Percentiles rank a stretch among this genome's conserved stretches.
phyloP scores from a whole-genome alignment of 2,329 filamentous ascomycete genomes.

The Curvularia verruculosa region DNA sequence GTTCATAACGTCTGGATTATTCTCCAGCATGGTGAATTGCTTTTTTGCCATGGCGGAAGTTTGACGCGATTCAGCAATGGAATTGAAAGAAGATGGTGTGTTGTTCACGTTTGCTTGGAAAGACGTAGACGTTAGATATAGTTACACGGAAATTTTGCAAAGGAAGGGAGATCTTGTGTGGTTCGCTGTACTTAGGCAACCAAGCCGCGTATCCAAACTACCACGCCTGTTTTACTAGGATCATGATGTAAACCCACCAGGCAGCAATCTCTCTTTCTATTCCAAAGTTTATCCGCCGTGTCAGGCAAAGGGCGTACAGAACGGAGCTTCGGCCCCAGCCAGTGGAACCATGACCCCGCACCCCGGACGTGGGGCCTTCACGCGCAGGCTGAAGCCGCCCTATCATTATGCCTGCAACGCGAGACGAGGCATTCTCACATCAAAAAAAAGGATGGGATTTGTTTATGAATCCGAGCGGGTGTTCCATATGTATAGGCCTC shows the following conservation, averaged over 20 bases:
- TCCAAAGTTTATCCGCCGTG: neutral
- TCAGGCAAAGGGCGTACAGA: too few relatives aligned
- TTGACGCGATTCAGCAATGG: neutral
- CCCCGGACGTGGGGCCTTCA: constrained; percentile 5
- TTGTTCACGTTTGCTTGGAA: neutral
- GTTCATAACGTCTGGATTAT: constrained; percentile 62
- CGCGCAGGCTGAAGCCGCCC: neutral
- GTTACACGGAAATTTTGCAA: neutral
- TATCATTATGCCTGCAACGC: neutral
- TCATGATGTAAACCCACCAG: neutral
- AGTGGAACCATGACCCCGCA: constrained; percentile 20
- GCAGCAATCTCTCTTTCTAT: neutral
- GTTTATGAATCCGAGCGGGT: too few relatives aligned
- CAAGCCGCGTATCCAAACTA: neutral
- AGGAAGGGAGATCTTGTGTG: too few relatives aligned
- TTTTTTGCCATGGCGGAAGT: constrained; percentile 33
- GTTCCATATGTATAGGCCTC: neutral
- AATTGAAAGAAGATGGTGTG: neutral
- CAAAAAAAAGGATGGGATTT: neutral
- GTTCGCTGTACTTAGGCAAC: constrained; percentile 14
- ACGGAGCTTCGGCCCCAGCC: neutral
- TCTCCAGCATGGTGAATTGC: constrained; percentile 50
- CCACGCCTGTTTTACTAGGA: neutral
- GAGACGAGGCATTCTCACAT: too few relatives aligned
- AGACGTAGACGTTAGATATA: neutral